Conservation (phyloP, 164 flowering plant species). For the Vitis amurensis region DNA sequence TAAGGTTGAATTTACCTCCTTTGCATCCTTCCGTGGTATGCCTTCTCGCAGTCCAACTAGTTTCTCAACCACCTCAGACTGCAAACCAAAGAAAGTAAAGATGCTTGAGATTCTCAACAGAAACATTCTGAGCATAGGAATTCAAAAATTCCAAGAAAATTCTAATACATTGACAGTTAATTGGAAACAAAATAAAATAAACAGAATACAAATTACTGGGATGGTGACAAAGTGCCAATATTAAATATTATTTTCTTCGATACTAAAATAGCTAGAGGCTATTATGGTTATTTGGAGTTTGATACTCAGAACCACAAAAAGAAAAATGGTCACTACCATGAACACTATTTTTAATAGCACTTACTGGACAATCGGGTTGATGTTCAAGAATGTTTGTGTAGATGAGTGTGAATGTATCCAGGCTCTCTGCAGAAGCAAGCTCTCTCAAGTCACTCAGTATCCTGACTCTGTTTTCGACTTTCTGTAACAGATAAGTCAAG, state of each 20-base stretch:
- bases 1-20: slow-evolving; percentile 60
- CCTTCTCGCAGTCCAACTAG: slow-evolving; percentile 90
- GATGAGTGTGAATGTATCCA: slow-evolving; percentile 91
- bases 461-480: slow-evolving; percentile 88
- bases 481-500: slow-evolving; percentile 43
- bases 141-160: background rate
- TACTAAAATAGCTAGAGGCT: too few relatives aligned
- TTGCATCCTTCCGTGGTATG: slow-evolving; percentile 94
- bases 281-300: too few relatives aligned
- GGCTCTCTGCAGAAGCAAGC: slow-evolving; percentile 96
- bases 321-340: background rate
- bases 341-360: slow-evolving; percentile 14
- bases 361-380: slow-evolving; percentile 98
- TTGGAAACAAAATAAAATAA: background rate
- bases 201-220: background rate
- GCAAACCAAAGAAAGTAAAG: slow-evolving; percentile 21
- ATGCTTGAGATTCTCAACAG: background rate
- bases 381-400: slow-evolving; percentile 92
- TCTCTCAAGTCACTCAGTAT: slow-evolving; percentile 87
- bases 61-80: slow-evolving; percentile 97
- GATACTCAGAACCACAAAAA: too few relatives aligned
- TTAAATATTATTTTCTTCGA: too few relatives aligned
- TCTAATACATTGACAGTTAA: background rate
- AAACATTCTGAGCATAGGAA: background rate
- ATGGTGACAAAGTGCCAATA: background rate